These are phyloP conservation scores for Aspergillus nanangensis DNA, from an alignment of 495 filamentous ascomycete species.

Conservation along the genomic window DNA sequence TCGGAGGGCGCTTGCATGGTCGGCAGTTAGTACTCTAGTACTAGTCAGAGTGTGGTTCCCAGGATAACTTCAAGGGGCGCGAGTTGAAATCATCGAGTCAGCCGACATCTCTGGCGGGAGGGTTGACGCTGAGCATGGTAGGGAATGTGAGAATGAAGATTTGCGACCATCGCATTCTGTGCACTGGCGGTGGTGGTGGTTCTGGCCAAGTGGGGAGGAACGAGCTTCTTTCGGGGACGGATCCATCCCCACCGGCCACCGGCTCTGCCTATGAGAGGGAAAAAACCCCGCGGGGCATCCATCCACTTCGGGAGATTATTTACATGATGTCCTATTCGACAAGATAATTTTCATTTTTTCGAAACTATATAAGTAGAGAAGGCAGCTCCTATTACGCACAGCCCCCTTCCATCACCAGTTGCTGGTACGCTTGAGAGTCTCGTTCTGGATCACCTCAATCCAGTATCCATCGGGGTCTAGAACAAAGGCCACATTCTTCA, in stretches of 20 bases:
- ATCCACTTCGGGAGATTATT: background rate
- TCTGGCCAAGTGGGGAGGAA: background rate
- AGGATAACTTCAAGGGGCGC: background rate
- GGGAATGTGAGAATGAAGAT: background rate
- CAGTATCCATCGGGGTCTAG: slow-evolving; percentile 91
- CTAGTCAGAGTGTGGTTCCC: background rate
- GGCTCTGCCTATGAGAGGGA: background rate
- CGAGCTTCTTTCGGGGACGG: background rate
- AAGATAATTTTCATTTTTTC: too few relatives aligned
- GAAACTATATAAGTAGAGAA: too few relatives aligned
- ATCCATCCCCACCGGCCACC: too few relatives aligned
- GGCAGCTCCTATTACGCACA: too few relatives aligned
- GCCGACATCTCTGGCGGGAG: slow-evolving; percentile 14
- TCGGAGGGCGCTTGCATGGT: too few relatives aligned
- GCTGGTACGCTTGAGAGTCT: slow-evolving; percentile 43
- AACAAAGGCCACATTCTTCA: slow-evolving; percentile 94
- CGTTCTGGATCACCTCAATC: slow-evolving; percentile 82
- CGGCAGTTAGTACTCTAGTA: too few relatives aligned
- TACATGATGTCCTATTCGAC: background rate
- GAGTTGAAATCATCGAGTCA: slow-evolving; percentile 8
- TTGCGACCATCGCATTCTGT: too few relatives aligned
- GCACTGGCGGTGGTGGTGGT: too few relatives aligned
- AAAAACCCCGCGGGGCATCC: background rate
- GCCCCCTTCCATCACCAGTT: too few relatives aligned
- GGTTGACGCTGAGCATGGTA: slow-evolving; percentile 8